Conservation (phyloP, 2,329 filamentous ascomycete genomes). For the Apiospora aurea region DNA sequence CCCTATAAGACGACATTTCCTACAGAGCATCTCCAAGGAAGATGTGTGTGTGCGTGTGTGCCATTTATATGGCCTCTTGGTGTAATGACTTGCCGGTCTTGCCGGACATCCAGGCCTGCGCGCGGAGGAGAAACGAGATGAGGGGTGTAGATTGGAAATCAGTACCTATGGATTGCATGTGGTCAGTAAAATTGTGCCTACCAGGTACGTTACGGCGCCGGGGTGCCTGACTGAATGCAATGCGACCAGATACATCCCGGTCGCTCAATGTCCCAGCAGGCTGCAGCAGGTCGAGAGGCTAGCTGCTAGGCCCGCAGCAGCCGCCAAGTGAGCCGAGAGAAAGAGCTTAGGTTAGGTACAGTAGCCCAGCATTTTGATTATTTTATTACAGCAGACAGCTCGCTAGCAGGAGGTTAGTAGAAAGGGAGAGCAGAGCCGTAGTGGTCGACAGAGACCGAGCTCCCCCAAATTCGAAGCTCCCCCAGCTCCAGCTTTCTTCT, state of each 20-base stretch:
- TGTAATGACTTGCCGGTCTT: not conserved
- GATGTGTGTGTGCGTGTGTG: not conserved
- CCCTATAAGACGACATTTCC: not conserved
- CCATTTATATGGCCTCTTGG: not conserved
- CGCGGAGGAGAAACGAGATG: not conserved
- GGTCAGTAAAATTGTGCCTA: conserved; percentile 8
- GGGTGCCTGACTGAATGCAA: not conserved
- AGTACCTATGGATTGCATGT: conserved; percentile 3
- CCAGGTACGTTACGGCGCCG: conserved; percentile 7
- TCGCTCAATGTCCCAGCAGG: not conserved
- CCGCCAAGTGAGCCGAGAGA: conserved; percentile 9
- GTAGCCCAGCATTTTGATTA: not conserved
- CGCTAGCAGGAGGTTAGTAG: not conserved
- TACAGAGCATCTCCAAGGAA: not conserved
- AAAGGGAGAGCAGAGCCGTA: not conserved
- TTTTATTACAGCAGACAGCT: not conserved
- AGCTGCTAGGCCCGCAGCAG: conserved; percentile 16
- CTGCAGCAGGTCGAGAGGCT: not conserved
- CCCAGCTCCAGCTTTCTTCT: conserved; percentile 19
- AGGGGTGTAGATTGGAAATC: not conserved
- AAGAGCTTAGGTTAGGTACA: conserved; percentile 23
- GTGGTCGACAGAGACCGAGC: not conserved
- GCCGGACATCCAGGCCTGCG: not conserved
- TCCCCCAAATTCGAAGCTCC: conserved; percentile 12
- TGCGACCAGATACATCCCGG: not conserved